Evolutionary conservation across 768 basidiomycete genomes (phyloP), one percentile per base, ranked within the genome.

Genomic region (Amanita fuliginea): DNA sequence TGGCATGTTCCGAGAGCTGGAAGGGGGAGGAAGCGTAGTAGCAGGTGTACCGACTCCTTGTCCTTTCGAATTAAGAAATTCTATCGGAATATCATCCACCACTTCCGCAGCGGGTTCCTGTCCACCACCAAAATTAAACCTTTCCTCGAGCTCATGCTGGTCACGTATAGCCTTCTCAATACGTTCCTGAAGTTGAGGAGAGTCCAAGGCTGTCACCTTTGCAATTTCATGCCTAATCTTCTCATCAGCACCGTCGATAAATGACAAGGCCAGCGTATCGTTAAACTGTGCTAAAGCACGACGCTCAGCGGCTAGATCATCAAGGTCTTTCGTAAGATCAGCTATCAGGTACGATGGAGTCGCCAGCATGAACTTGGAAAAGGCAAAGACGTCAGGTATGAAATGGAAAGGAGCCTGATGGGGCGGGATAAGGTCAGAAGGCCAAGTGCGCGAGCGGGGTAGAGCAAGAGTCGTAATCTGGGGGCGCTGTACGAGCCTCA

Each of bases 331-430:
- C 2, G 76, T 73, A 10, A 98, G 76, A 60, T 90, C 84, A 14
- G 74, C 61, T 36, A 86, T 73, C 51, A 98, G 76, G 63, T 94
- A 88, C 1, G 77, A 72, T 1, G 95, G 91, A 0, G 93, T 91
- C 16, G 91, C 92, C 21, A 98, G 80, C 93, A 98, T 96, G 70
- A 98, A 96, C 60, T 90, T 92, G 16, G 93, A 76, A 63, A 86
- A 96, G 34, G 70, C 68, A 54, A 82, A 81, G 35, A 96, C 86
- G 59, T 97, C 92, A 0, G 94, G 96, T 18, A 95, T 73, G 70
- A 99, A 98, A 61, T 96, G 80, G 71, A 94, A 98, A 6, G 96
- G 95, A 0, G 92, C 89, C 59, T 93, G 85, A 55, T 94, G 90
- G 16, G 92, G 87, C 11, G 89, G 85, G 26, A 96, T 68, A 2